A percentile compares a stretch with the other conserved stretches of the same genome.
Evolutionary conservation across 495 filamentous ascomycete species (phyloP).

Genomic region (Annulohypoxylon maeteangense): DNA sequence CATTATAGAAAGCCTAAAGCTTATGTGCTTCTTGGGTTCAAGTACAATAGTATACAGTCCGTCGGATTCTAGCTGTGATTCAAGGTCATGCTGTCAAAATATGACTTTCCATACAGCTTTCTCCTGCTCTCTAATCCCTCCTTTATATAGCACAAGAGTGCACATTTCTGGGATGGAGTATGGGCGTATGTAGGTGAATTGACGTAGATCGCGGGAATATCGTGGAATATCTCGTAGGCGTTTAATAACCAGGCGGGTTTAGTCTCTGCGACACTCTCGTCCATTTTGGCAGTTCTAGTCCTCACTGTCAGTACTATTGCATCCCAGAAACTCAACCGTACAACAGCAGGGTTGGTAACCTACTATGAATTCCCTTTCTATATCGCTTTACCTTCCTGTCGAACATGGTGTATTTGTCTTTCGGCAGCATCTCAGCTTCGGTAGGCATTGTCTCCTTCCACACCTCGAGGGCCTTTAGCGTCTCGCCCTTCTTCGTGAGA

Average conservation of each 20-base stretch:
- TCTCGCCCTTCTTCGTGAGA: slow-evolving; percentile 74
- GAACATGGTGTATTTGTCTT: slow-evolving; percentile 98
- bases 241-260: slow-evolving; percentile 93
- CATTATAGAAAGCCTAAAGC: slow-evolving; percentile 13
- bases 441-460: slow-evolving; percentile 97
- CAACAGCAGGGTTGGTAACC: slow-evolving; percentile 51
- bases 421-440: slow-evolving; percentile 94
- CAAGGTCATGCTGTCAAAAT: background rate
- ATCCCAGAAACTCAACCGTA: slow-evolving; percentile 9
- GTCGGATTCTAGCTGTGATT: slow-evolving; percentile 9
- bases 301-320: slow-evolving; percentile 35
- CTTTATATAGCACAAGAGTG: background rate
- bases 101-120: background rate
- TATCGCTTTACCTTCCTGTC: slow-evolving; percentile 95
- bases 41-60: slow-evolving; percentile 31
- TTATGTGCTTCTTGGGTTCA: slow-evolving; percentile 11
- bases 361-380: slow-evolving; percentile 96
- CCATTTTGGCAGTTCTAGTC: slow-evolving; percentile 90
- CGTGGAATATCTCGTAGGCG: background rate
- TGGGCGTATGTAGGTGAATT: background rate
- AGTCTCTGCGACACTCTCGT: slow-evolving; percentile 91
- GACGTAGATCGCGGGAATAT: background rate
- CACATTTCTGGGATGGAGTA: background rate
- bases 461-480: slow-evolving; percentile 75
- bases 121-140: background rate